These are phyloP conservation scores for Amorphotheca resinae DNA, from an alignment of 495 filamentous ascomycete genomes.

Conservation along the genomic window DNA sequence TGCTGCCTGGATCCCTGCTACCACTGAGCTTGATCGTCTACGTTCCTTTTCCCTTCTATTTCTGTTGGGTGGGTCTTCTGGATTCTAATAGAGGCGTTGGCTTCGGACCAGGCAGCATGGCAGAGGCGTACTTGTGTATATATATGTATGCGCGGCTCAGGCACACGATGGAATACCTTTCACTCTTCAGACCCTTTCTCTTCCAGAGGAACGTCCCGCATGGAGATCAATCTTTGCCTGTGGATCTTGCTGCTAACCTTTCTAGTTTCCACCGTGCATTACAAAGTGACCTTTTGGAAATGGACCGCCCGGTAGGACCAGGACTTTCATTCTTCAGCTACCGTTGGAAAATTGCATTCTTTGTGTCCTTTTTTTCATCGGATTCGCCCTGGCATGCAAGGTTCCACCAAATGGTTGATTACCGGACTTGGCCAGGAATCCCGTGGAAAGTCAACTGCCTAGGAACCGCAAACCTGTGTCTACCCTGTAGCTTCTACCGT, in stretches of 20 bases:
- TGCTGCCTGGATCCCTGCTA: constrained; percentile 21
- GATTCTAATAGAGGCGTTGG: constrained; percentile 10
- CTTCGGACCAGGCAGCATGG: constrained; percentile 19
- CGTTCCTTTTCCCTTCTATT: constrained; percentile 1
- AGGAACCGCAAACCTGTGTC: no score
- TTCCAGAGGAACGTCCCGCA: constrained; percentile 3
- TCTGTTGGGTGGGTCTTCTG: constrained; percentile 17
- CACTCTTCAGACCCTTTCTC: neutral
- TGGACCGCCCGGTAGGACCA: no score
- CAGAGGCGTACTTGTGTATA: constrained; percentile 7
- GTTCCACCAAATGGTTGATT: no score
- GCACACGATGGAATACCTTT: constrained; percentile 1
- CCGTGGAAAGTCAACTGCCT: no score
- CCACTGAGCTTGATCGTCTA: constrained; percentile 12
- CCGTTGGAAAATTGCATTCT: no score
- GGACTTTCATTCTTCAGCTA: no score
- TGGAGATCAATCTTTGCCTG: neutral
- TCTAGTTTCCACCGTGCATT: no score
- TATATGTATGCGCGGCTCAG: neutral
- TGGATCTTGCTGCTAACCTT: neutral
- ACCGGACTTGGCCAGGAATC: no score
- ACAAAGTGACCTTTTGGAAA: no score
- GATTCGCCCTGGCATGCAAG: no score
- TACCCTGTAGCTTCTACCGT: no score
- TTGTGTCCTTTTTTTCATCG: no score